Evolutionary conservation across 768 basidiomycete species (phyloP).

Genomic region (Lyophyllum shimeji): DNA sequence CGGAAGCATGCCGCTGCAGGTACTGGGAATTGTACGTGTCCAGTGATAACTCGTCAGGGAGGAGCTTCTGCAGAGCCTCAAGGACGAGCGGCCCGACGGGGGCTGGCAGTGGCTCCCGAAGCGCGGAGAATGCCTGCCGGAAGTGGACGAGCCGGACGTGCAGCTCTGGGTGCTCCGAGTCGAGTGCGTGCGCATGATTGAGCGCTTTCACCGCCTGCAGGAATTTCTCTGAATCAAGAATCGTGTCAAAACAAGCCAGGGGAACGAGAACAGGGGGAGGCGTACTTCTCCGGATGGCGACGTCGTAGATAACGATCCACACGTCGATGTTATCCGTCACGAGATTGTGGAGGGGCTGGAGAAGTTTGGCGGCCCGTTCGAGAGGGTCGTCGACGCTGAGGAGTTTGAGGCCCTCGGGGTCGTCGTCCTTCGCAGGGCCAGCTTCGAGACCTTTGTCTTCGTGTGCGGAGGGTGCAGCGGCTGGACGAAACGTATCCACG

Average conservation of each 20-base stretch:
- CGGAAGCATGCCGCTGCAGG: constrained; percentile 59
- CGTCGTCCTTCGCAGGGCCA: constrained; percentile 65
- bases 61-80: constrained; percentile 44
- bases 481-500: constrained; percentile 12
- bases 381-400: constrained; percentile 63
- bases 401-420: constrained; percentile 78
- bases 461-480: constrained; percentile 33
- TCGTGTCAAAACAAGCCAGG: not conserved
- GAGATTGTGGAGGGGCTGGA: constrained; percentile 60
- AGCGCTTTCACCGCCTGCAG: constrained; percentile 78
- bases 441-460: constrained; percentile 75
- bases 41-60: constrained; percentile 58
- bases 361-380: constrained; percentile 71
- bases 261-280: constrained; percentile 8
- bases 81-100: constrained; percentile 51
- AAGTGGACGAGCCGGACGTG: constrained; percentile 73
- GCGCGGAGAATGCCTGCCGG: constrained; percentile 36
- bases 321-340: constrained; percentile 57
- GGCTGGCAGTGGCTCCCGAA: constrained; percentile 41
- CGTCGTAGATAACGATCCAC: constrained; percentile 78
- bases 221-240: constrained; percentile 61
- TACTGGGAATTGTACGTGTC: constrained; percentile 75
- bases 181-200: constrained; percentile 49
- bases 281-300: constrained; percentile 79
- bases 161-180: constrained; percentile 60